These are phyloP conservation scores for Kondoa malvinella DNA, from an alignment of 768 basidiomycete species.

Conservation along the genomic window DNA sequence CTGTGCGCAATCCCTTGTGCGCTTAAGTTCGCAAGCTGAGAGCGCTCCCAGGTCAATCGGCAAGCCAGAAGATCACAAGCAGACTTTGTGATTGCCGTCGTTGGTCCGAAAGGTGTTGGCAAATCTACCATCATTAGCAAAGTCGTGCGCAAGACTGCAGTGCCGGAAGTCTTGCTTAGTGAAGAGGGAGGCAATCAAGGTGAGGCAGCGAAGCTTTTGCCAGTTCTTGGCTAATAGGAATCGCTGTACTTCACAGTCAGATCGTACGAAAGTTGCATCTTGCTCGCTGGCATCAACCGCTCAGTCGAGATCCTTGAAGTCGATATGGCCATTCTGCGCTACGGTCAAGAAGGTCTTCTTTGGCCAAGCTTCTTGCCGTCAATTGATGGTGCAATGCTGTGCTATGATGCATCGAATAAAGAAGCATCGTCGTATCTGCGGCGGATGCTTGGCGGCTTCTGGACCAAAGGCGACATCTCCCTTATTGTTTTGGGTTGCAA, in stretches of 20 bases:
- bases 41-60: background rate
- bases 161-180: slow-evolving; percentile 13
- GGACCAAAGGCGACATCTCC: slow-evolving; percentile 45
- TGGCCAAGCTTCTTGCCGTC: slow-evolving; percentile 45
- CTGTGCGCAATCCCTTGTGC: background rate
- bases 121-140: slow-evolving; percentile 73
- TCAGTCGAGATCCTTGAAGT: slow-evolving; percentile 30
- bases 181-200: slow-evolving; percentile 24
- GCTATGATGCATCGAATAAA: slow-evolving; percentile 24
- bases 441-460: slow-evolving; percentile 35
- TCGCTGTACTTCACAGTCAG: slow-evolving; percentile 7
- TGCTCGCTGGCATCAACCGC: slow-evolving; percentile 29
- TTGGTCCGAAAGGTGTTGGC: slow-evolving; percentile 63
- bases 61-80: slow-evolving; percentile 5
- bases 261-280: slow-evolving; percentile 16
- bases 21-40: background rate
- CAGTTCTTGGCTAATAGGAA: background rate
- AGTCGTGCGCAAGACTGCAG: slow-evolving; percentile 34
- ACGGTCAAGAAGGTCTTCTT: slow-evolving; percentile 17
- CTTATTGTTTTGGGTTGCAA: slow-evolving; percentile 74
- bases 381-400: slow-evolving; percentile 65
- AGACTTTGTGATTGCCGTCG: slow-evolving; percentile 42
- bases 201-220: slow-evolving; percentile 5
- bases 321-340: slow-evolving; percentile 20
- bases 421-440: slow-evolving; percentile 14